Evolutionary conservation across 495 filamentous ascomycete species (phyloP).

Genomic region (Hypoxylon lienhwacheense): DNA sequence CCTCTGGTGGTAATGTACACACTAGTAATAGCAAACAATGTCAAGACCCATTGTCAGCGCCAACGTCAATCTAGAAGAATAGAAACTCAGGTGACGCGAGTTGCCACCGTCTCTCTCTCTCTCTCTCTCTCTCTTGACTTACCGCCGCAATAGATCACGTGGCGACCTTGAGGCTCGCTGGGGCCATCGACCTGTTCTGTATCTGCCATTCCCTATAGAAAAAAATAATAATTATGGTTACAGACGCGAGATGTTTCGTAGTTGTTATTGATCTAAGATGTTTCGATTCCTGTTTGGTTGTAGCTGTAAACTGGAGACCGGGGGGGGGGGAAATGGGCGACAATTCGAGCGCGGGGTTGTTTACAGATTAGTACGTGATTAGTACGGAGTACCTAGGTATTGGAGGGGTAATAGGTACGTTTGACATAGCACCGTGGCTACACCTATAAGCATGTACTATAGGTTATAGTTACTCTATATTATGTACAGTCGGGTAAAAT

Average conservation of each 20-base stretch:
- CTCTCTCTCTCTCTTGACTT: too few species aligned
- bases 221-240: too few species aligned
- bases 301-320: too few species aligned
- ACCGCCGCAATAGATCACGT: constrained; percentile 83
- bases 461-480: too few species aligned
- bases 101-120: constrained; percentile 17
- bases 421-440: too few species aligned
- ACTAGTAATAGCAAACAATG: constrained; percentile 59
- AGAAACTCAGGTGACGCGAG: neutral
- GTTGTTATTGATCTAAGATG: too few species aligned
- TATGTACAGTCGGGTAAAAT: too few species aligned
- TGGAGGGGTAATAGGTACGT: too few species aligned
- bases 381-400: too few species aligned
- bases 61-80: constrained; percentile 8
- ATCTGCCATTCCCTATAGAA: constrained; percentile 49
- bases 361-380: neutral
- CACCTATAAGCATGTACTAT: too few species aligned
- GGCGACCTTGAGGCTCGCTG: constrained; percentile 62
- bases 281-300: constrained; percentile 13
- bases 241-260: too few species aligned
- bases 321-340: constrained; percentile 8
- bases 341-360: constrained; percentile 30
- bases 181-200: constrained; percentile 40
- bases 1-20: constrained; percentile 91
- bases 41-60: too few species aligned